phyloP scores from a whole-genome alignment of 1,139 yeast genomes.

The Candida tetrigidarum region DNA sequence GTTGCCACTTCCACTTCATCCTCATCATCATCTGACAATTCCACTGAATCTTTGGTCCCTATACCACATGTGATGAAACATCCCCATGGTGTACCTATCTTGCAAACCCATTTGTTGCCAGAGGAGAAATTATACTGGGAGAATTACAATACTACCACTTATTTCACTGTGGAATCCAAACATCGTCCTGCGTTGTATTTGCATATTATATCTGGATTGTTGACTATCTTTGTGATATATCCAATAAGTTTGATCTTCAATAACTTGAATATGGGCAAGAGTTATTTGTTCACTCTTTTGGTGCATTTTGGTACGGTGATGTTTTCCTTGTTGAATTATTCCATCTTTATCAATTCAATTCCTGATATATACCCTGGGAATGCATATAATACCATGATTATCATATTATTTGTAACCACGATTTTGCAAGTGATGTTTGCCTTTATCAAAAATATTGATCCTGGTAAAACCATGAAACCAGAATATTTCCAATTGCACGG shows the following conservation, averaged over 20 bases:
- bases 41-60: constrained; percentile 25
- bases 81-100: constrained; percentile 77
- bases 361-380: constrained; percentile 75
- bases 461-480: constrained; percentile 5
- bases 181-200: constrained; percentile 56
- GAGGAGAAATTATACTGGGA: constrained; percentile 83
- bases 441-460: constrained; percentile 15
- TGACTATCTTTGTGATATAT: constrained; percentile 60
- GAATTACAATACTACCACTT: constrained; percentile 78
- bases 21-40: neutral
- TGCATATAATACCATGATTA: constrained; percentile 69
- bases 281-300: constrained; percentile 62
- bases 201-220: constrained; percentile 55
- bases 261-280: constrained; percentile 52
- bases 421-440: constrained; percentile 60
- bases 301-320: constrained; percentile 51
- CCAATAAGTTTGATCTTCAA: constrained; percentile 74
- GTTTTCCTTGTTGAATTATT: constrained; percentile 59
- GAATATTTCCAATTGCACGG: constrained; percentile 19
- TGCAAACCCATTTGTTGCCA: constrained; percentile 68
- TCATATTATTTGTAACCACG: constrained; percentile 58
- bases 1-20: too few species aligned
- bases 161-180: constrained; percentile 57
- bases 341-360: constrained; percentile 62
- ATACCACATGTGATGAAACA: constrained; percentile 57